These are phyloP conservation scores for Coemansia sp. DNA, from an alignment of 371 early-diverging fungal species.

Conservation along the genomic window DNA sequence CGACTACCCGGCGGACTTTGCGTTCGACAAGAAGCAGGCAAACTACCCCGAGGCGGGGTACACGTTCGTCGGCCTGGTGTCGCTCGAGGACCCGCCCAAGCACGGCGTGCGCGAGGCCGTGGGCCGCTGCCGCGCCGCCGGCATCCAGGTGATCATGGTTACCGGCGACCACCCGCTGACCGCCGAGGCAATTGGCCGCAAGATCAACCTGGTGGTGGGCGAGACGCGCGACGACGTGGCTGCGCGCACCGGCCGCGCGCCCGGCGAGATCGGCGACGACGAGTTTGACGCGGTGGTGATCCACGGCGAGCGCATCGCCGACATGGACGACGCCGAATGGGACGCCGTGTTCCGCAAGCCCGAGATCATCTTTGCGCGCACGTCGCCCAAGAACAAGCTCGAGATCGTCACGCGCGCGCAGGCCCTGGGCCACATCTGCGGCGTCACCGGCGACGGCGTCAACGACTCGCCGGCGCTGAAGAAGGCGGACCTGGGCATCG, in stretches of 20 bases:
- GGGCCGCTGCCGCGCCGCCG: conserved; percentile 85
- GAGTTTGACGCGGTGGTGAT: conserved; percentile 89
- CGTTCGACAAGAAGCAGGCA: conserved; percentile 68
- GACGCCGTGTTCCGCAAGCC: conserved; percentile 79
- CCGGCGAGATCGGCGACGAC: conserved; percentile 66
- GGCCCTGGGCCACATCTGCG: conserved; percentile 84
- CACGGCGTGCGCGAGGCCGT: conserved; percentile 97
- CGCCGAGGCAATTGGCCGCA: conserved; percentile 80
- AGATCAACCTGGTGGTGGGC: conserved; percentile 86
- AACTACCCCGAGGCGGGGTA: conserved; percentile 74
- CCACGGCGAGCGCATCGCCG: conserved; percentile 86
- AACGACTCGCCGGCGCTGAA: conserved; percentile 93
- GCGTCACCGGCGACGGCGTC: conserved; percentile 93
- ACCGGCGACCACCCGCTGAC: conserved; percentile 96
- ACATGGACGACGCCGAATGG: conserved; percentile 82
- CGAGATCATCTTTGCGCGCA: conserved; percentile 91
- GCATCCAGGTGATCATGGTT: conserved; percentile 94
- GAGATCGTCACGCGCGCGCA: conserved; percentile 73
- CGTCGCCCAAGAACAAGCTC: conserved; percentile 88
- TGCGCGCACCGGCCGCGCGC: conserved; percentile 58
- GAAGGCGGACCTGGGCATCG: conserved; percentile 96
- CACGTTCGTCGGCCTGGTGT: conserved; percentile 82
- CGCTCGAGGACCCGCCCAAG: conserved; percentile 94
- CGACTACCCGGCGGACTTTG: conserved; percentile 68
- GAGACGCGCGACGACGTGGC: conserved; percentile 84